Evolutionary conservation across 2,329 filamentous ascomycete genomes (phyloP).

Genomic region (Fusarium sublunatum): DNA sequence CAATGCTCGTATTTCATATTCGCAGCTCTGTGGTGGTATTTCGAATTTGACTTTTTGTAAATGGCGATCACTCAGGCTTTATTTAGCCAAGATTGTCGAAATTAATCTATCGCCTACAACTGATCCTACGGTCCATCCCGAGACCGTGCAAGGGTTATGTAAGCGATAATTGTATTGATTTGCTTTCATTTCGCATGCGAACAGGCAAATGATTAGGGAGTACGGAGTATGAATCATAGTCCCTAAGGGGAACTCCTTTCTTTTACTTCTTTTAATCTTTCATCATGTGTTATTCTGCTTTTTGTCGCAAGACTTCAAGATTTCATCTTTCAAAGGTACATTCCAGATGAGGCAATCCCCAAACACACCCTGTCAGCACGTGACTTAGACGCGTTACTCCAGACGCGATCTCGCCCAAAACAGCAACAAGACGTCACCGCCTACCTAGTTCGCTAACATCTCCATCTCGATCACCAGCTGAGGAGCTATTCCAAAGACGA

Average conservation of each 20-base stretch:
- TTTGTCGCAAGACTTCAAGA: neutral
- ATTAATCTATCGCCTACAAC: constrained; percentile 28
- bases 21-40: neutral
- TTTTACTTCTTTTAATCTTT: neutral
- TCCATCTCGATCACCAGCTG: constrained; percentile 25
- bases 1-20: neutral
- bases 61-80: no score
- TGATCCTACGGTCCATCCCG: constrained; percentile 17
- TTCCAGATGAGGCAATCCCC: constrained; percentile 16
- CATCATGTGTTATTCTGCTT: neutral
- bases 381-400: constrained; percentile 31
- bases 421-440: constrained; percentile 38
- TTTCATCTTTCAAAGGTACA: neutral
- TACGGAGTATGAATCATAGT: neutral
- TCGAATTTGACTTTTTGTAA: no score
- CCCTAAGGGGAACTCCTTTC: neutral
- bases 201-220: neutral
- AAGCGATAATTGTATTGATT: neutral
- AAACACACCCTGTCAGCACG: constrained; percentile 33
- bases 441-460: neutral
- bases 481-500: constrained; percentile 35
- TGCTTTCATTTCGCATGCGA: neutral
- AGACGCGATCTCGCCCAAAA: constrained; percentile 32
- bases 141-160: neutral
- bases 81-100: neutral